A percentile compares a stretch with the other conserved stretches of the same genome.
These are phyloP conservation scores for Psilocybe mexicana DNA, from an alignment of 1,284 basidiomycete genomes.

Conservation along the genomic window DNA sequence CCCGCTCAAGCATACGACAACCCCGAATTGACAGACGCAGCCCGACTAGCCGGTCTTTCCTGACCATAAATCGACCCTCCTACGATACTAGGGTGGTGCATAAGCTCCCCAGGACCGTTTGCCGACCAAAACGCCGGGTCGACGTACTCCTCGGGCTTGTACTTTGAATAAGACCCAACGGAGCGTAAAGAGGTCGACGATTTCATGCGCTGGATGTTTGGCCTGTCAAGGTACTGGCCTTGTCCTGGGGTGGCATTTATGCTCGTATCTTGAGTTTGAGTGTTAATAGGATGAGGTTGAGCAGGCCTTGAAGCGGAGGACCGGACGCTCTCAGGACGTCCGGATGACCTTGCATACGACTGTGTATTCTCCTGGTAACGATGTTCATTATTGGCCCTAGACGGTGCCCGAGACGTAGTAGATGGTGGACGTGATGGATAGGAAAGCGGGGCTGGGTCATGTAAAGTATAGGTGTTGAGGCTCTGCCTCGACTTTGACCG, in stretches of 20 bases:
- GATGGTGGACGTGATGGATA: slow-evolving; percentile 6
- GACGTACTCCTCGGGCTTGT: slow-evolving; percentile 31
- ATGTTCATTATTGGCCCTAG: background rate
- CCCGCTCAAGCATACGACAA: slow-evolving; percentile 14
- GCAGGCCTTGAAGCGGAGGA: slow-evolving; percentile 12
- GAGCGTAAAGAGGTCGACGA: slow-evolving; percentile 35
- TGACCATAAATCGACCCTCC: background rate
- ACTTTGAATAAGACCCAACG: slow-evolving; percentile 32
- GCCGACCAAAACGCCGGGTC: slow-evolving; percentile 34
- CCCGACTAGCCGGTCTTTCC: slow-evolving; percentile 4
- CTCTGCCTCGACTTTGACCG: slow-evolving; percentile 12
- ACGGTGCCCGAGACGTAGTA: slow-evolving; percentile 4
- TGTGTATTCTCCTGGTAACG: background rate
- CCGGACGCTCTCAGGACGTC: slow-evolving; percentile 16
- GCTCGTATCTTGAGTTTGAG: background rate
- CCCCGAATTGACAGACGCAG: slow-evolving; percentile 14
- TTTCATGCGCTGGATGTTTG: slow-evolving; percentile 25
- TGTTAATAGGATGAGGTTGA: background rate
- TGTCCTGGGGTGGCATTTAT: background rate
- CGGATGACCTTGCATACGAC: background rate
- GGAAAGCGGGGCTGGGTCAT: background rate
- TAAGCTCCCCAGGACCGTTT: slow-evolving; percentile 16
- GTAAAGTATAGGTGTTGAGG: background rate
- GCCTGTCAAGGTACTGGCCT: background rate
- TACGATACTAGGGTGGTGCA: slow-evolving; percentile 4